These are phyloP conservation scores for Paecilomyces formosus DNA, from an alignment of 2,329 filamentous ascomycete species.

Conservation along the genomic window DNA sequence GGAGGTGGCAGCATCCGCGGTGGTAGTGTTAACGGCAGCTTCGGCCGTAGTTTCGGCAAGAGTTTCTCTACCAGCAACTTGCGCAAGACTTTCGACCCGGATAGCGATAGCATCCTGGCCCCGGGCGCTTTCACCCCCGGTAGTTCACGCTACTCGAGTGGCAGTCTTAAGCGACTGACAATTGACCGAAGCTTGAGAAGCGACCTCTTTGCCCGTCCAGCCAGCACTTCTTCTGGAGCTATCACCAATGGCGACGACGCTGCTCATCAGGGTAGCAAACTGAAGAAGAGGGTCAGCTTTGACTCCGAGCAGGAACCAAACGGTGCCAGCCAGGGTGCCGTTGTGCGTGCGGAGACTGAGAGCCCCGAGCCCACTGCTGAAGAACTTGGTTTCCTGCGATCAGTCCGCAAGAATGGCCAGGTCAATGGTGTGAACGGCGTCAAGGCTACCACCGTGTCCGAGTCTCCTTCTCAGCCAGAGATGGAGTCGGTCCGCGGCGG, in stretches of 20 bases:
- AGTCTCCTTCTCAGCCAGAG: constrained; percentile 42
- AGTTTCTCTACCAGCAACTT: constrained; percentile 84
- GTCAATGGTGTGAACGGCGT: constrained; percentile 33
- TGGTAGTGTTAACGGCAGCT: constrained; percentile 43
- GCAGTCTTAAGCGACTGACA: constrained; percentile 78
- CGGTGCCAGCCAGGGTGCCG: constrained; percentile 37
- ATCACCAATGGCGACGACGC: constrained; percentile 36
- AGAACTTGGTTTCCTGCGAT: constrained; percentile 54
- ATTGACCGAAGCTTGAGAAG: constrained; percentile 82
- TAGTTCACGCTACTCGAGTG: constrained; percentile 56
- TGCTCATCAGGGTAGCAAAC: constrained; percentile 22
- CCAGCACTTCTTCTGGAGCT: constrained; percentile 22
- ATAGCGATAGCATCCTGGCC: constrained; percentile 71
- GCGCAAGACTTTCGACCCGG: constrained; percentile 69
- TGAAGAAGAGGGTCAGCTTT: constrained; percentile 85
- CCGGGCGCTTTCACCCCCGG: constrained; percentile 77
- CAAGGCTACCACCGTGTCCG: constrained; percentile 24
- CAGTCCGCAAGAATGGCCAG: constrained; percentile 43
- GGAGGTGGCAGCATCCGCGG: constrained; percentile 28
- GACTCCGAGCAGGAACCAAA: constrained; percentile 51
- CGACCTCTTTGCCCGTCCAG: constrained; percentile 46
- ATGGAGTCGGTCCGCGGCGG: constrained; percentile 67
- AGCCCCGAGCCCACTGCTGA: constrained; percentile 49
- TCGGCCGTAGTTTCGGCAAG: constrained; percentile 69
- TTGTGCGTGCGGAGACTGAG: constrained; percentile 45